A percentile compares a stretch with the other conserved stretches of the same genome.
phyloP scores from a whole-genome alignment of 2,329 filamentous ascomycete species.

The Fusarium setosum region DNA sequence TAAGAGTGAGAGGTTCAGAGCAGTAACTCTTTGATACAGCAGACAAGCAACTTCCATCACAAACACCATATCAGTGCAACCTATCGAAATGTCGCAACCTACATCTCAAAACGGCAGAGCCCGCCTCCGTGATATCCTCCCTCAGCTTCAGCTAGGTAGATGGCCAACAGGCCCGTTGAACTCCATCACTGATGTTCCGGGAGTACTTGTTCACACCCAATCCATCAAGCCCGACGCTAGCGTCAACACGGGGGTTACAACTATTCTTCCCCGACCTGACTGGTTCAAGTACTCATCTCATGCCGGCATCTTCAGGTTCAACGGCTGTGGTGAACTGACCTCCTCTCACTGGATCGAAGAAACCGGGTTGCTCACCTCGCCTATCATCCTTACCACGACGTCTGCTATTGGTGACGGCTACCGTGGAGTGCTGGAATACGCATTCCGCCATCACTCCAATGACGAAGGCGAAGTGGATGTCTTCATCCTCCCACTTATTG shows the following conservation, averaged over 20 bases:
- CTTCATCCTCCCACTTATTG: slow-evolving; percentile 68
- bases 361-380: slow-evolving; percentile 68
- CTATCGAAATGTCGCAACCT: not conserved
- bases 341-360: slow-evolving; percentile 72
- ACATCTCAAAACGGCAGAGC: not conserved
- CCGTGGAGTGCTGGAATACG: slow-evolving; percentile 68
- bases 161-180: slow-evolving; percentile 59
- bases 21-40: not conserved
- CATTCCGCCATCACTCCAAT: slow-evolving; percentile 57
- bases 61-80: not conserved
- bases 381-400: slow-evolving; percentile 70
- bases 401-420: slow-evolving; percentile 68
- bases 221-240: slow-evolving; percentile 52
- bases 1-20: not conserved
- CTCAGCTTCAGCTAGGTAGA: slow-evolving; percentile 55
- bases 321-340: slow-evolving; percentile 72
- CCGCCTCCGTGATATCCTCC: slow-evolving; percentile 57
- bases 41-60: not conserved
- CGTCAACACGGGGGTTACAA: slow-evolving; percentile 63
- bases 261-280: slow-evolving; percentile 57
- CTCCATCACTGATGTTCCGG: slow-evolving; percentile 62
- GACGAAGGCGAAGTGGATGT: slow-evolving; percentile 59
- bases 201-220: slow-evolving; percentile 59
- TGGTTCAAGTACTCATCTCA: slow-evolving; percentile 60
- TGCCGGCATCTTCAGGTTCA: slow-evolving; percentile 69